These are phyloP conservation scores for Phyllosticta ampelicida DNA, from an alignment of 2,329 filamentous ascomycete species.

Conservation along the genomic window DNA sequence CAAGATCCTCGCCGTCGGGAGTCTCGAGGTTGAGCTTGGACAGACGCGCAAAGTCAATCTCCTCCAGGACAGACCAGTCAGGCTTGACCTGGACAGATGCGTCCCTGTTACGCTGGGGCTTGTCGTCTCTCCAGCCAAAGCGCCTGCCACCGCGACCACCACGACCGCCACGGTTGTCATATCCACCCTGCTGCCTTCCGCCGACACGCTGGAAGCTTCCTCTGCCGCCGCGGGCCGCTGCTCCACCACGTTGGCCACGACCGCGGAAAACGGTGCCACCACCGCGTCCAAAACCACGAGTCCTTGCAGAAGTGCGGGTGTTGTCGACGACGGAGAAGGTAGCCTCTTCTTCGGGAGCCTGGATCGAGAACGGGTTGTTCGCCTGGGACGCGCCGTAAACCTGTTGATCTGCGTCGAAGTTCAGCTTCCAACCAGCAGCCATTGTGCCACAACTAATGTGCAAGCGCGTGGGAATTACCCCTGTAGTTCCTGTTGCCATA, in stretches of 20 bases:
- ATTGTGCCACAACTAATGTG: not conserved
- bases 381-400: slow-evolving; percentile 87
- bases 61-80: slow-evolving; percentile 91
- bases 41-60: slow-evolving; percentile 96
- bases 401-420: slow-evolving; percentile 64
- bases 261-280: slow-evolving; percentile 84
- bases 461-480: slow-evolving; percentile 45
- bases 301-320: slow-evolving; percentile 73
- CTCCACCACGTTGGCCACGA: slow-evolving; percentile 63
- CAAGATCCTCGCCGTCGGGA: slow-evolving; percentile 88
- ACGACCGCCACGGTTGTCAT: slow-evolving; percentile 59
- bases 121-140: slow-evolving; percentile 98
- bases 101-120: slow-evolving; percentile 92
- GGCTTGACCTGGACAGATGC: slow-evolving; percentile 92
- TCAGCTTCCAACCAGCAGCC: not conserved
- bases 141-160: slow-evolving; percentile 68
- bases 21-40: slow-evolving; percentile 92
- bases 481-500: slow-evolving; percentile 82
- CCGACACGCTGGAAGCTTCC: slow-evolving; percentile 64
- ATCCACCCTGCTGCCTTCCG: slow-evolving; percentile 51
- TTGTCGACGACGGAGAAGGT: slow-evolving; percentile 98
- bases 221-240: slow-evolving; percentile 59
- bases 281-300: slow-evolving; percentile 69
- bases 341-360: slow-evolving; percentile 88
- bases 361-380: slow-evolving; percentile 70